These are phyloP conservation scores for Abortiporus biennis DNA, from an alignment of 1,284 basidiomycete species.

Conservation along the genomic window DNA sequence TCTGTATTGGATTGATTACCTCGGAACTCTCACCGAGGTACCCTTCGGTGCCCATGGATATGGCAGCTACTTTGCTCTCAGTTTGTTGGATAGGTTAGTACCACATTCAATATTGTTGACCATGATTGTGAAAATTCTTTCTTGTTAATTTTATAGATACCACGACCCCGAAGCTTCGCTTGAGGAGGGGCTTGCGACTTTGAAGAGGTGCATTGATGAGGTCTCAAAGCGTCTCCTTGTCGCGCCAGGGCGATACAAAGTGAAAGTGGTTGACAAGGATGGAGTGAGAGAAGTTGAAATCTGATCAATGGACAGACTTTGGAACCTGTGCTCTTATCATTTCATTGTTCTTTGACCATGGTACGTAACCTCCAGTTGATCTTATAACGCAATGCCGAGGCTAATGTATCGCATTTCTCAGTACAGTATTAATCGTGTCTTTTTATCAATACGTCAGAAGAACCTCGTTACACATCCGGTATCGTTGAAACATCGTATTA, in stretches of 20 bases:
- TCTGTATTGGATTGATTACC: slow-evolving; percentile 95
- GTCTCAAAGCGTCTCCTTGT: slow-evolving; percentile 83
- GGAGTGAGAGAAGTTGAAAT: slow-evolving; percentile 78
- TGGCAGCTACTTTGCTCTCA: slow-evolving; percentile 88
- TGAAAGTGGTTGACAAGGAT: slow-evolving; percentile 89
- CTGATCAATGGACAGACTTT: too few relatives aligned
- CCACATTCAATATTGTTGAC: background rate
- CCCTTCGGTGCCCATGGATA: slow-evolving; percentile 97
- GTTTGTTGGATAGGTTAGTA: slow-evolving; percentile 83
- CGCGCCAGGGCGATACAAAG: slow-evolving; percentile 78
- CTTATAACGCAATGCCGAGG: too few relatives aligned
- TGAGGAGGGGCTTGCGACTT: slow-evolving; percentile 80
- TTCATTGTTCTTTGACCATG: too few relatives aligned
- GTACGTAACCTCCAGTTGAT: too few relatives aligned
- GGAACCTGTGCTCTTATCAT: too few relatives aligned
- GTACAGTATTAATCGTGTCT: too few relatives aligned
- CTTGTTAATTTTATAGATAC: slow-evolving; percentile 43
- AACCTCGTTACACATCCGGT: too few relatives aligned
- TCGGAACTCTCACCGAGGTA: slow-evolving; percentile 85
- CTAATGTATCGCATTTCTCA: too few relatives aligned
- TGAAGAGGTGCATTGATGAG: slow-evolving; percentile 87
- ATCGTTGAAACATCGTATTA: too few relatives aligned
- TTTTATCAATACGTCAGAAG: too few relatives aligned
- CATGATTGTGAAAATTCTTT: background rate
- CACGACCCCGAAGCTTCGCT: slow-evolving; percentile 80